These are phyloP conservation scores for Stephanodiscus minutulus DNA, from an alignment of 108 stramenopile genomes.

Conservation along the genomic window DNA sequence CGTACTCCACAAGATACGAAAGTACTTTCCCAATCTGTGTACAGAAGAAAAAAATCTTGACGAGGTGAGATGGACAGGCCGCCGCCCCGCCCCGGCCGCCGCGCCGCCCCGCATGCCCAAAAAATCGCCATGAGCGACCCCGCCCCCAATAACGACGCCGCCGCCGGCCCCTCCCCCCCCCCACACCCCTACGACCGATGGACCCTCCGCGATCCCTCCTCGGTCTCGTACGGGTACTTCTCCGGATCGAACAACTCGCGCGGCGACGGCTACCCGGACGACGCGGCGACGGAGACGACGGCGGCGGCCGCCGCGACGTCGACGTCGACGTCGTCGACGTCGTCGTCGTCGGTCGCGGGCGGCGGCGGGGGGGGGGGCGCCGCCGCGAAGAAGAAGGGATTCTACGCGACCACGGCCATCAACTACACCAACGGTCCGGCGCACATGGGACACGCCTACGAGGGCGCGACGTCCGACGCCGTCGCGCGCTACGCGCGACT, in stretches of 20 bases:
- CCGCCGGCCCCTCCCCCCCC: conserved; percentile 21
- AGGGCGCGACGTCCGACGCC: conserved; percentile 92
- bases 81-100: no score
- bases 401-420: conserved; percentile 99
- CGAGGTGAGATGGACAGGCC: no score
- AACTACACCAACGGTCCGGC: conserved; percentile 99
- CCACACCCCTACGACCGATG: conserved; percentile 71
- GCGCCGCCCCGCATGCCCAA: no score
- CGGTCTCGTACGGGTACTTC: conserved; percentile 73
- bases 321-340: background rate
- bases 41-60: no score
- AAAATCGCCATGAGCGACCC: background rate
- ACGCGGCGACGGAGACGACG: conserved; percentile 30
- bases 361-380: background rate
- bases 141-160: conserved; percentile 5
- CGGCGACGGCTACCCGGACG: conserved; percentile 6
- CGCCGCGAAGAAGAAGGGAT: conserved; percentile 50
- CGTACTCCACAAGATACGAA: no score
- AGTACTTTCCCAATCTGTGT: no score
- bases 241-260: conserved; percentile 10
- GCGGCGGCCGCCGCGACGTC: background rate
- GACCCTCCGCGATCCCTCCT: conserved; percentile 68
- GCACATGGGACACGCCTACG: conserved; percentile 99
- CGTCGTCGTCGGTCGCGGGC: background rate
- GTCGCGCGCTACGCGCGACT: conserved; percentile 89